Evolutionary conservation across 768 basidiomycete species (phyloP).

Genomic region (Sutorius australiensis): DNA sequence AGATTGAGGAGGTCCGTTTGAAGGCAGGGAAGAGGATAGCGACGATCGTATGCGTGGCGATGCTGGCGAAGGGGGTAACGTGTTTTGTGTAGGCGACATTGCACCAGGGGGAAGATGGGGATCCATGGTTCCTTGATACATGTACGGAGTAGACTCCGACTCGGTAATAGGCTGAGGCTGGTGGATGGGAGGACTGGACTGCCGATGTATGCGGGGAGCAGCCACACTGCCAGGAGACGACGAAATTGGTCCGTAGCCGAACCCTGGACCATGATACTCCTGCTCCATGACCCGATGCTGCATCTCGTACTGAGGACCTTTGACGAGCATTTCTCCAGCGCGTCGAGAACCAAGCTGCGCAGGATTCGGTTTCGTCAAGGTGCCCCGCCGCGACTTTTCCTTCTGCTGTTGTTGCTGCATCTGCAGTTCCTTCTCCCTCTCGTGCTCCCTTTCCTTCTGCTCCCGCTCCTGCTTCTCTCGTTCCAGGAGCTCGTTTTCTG

Average conservation of each 20-base stretch:
- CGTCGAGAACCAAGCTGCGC: slow-evolving; percentile 50
- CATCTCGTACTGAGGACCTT: slow-evolving; percentile 89
- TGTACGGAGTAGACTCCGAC: slow-evolving; percentile 28
- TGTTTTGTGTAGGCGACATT: slow-evolving; percentile 39
- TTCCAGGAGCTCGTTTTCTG: slow-evolving; percentile 43
- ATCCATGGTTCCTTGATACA: slow-evolving; percentile 29
- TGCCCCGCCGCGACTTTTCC: slow-evolving; percentile 40
- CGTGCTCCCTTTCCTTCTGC: slow-evolving; percentile 34
- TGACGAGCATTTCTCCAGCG: slow-evolving; percentile 81
- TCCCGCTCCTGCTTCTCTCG: slow-evolving; percentile 61
- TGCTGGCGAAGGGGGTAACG: slow-evolving; percentile 23
- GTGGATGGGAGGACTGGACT: slow-evolving; percentile 25
- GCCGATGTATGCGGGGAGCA: slow-evolving; percentile 23
- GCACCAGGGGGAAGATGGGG: slow-evolving; percentile 55
- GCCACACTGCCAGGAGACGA: slow-evolving; percentile 20
- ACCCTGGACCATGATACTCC: slow-evolving; percentile 55
- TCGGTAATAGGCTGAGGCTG: slow-evolving; percentile 28
- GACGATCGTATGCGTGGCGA: slow-evolving; percentile 21
- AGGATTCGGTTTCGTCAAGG: slow-evolving; percentile 64
- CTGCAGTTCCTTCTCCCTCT: slow-evolving; percentile 30
- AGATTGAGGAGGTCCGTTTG: slow-evolving; percentile 15
- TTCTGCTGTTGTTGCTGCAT: slow-evolving; percentile 38
- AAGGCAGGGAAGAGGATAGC: slow-evolving; percentile 35
- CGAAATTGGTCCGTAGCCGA: slow-evolving; percentile 25
- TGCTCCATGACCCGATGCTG: slow-evolving; percentile 92